Conservation (phyloP, 2,329 filamentous ascomycete species). For the Ampelomyces quisqualis region DNA sequence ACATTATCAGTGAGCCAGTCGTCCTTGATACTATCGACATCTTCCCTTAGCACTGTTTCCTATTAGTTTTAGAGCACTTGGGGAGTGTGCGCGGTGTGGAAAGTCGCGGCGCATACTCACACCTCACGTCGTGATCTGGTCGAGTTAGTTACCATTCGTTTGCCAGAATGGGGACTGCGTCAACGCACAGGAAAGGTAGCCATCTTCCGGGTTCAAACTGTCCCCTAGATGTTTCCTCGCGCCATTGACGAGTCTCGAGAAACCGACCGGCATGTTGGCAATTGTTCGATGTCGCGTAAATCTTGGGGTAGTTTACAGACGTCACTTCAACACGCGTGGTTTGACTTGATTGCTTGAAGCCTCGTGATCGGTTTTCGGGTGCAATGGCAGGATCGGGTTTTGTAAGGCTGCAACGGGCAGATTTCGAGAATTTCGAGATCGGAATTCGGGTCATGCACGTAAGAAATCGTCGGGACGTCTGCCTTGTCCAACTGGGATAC, state of each 20-base stretch:
- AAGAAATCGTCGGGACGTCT: conserved; percentile 8
- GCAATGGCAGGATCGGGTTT: too few relatives aligned
- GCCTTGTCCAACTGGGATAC: conserved; percentile 15
- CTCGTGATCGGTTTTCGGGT: too few relatives aligned
- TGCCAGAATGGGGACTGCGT: neutral
- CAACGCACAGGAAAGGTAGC: conserved; percentile 68
- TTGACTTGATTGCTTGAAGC: too few relatives aligned
- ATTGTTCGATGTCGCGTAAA: conserved; percentile 2
- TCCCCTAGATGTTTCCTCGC: conserved; percentile 34
- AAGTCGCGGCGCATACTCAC: conserved; percentile 49
- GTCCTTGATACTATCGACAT: conserved; percentile 81
- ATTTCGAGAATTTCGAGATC: neutral
- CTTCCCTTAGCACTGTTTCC: conserved; percentile 75
- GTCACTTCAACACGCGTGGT: too few relatives aligned
- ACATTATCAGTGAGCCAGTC: conserved; percentile 98
- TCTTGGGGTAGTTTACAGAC: neutral
- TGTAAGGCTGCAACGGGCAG: conserved; percentile 1
- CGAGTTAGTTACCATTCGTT: conserved; percentile 20
- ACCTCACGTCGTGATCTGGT: conserved; percentile 64
- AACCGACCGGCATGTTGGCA: conserved; percentile 23
- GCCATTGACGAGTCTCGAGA: conserved; percentile 28
- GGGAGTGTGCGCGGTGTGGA: conserved; percentile 7
- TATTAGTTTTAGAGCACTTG: conserved; percentile 16
- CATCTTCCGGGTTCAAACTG: conserved; percentile 58
- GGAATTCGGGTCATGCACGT: conserved; percentile 10